Percentiles rank a stretch among this genome's conserved stretches.
These are phyloP conservation scores for Cladosporium sp. DNA, from an alignment of 2,329 filamentous ascomycete species.

Conservation along the genomic window DNA sequence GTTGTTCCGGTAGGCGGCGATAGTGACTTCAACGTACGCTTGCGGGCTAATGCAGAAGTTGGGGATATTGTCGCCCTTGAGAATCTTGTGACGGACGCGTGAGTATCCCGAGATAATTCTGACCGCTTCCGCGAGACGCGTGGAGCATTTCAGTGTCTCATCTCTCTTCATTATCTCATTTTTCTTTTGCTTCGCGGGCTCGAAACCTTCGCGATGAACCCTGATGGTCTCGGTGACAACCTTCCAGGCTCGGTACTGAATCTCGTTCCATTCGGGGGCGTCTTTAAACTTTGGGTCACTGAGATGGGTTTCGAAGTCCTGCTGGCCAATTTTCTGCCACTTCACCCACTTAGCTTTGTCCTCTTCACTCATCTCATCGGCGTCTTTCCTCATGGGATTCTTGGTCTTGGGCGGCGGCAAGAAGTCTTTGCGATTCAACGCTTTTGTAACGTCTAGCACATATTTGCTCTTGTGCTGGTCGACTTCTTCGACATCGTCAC, in stretches of 20 bases:
- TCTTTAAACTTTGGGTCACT: background rate
- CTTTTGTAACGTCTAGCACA: background rate
- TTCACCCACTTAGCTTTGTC: background rate
- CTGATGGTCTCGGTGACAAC: conserved; percentile 1
- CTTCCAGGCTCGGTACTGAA: background rate
- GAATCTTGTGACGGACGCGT: background rate
- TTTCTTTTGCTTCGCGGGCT: background rate
- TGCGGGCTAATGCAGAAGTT: background rate
- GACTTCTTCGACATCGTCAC: conserved; percentile 15
- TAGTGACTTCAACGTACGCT: background rate
- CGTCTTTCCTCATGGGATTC: background rate
- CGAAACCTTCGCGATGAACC: background rate
- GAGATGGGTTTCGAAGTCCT: background rate
- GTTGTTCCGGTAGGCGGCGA: background rate
- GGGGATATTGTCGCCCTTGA: background rate
- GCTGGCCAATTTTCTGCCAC: conserved; percentile 2
- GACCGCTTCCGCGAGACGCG: background rate
- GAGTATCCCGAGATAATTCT: background rate
- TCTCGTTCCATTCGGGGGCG: background rate
- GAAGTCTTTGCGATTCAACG: conserved; percentile 1
- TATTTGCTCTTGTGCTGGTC: background rate
- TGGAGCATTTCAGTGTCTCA: background rate
- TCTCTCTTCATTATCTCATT: background rate
- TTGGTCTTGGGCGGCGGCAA: background rate
- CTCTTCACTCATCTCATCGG: background rate